Base-by-base conservation (phyloP, 768 basidiomycete genomes). In the Tulasnella sp. region DNA sequence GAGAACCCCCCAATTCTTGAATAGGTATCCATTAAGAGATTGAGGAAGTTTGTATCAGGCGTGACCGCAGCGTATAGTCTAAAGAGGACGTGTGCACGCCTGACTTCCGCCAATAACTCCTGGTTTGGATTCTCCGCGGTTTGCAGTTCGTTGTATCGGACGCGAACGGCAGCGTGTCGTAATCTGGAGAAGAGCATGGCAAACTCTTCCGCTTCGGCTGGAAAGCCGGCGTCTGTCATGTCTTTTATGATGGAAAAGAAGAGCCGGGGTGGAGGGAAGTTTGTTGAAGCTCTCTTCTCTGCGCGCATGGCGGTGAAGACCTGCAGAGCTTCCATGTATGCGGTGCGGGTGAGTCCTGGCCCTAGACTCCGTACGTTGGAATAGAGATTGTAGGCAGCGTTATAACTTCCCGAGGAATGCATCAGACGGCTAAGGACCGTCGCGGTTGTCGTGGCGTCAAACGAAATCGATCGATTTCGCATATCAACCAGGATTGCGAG, bases 1-100 rank as follows among this genome's bases (percentile, higher is more conserved):
- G 80, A 81, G 74, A 89, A 90, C 73, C 87, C 87, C 5, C 87
- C 88, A 7, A 89, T 83, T n/a, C 88, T 88, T 76, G 91, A 88
- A 79, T 95, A 98, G 0, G 92, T 88, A 79, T 92, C 87, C 90
- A 97, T 92, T 74, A 97, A 81, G 76, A 91, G 87, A 78, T 94
- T 95, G 85, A 90, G 89, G 14, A 94, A 82, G 2, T 82, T 79
- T 14, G 82, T 80, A 75, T 94, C 89, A 2, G 92, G 90, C 9
- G 88, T 84, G 72, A 95, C 80, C n/a, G 86, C 84, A 16, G 89
- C 83, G 77, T 95, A 92, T 47, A 95, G 82, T n/a, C 87, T 89
- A 77, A 96, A 83, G 71, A 87, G 82, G 73, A 90, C 86, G 78
- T 95, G 92, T 8, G 89, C 83, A 9, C 88, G 86, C 29, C 87